Base-by-base conservation (phyloP, 192 early-diverging fungal genomes). In the Geranomyces variabilis region DNA sequence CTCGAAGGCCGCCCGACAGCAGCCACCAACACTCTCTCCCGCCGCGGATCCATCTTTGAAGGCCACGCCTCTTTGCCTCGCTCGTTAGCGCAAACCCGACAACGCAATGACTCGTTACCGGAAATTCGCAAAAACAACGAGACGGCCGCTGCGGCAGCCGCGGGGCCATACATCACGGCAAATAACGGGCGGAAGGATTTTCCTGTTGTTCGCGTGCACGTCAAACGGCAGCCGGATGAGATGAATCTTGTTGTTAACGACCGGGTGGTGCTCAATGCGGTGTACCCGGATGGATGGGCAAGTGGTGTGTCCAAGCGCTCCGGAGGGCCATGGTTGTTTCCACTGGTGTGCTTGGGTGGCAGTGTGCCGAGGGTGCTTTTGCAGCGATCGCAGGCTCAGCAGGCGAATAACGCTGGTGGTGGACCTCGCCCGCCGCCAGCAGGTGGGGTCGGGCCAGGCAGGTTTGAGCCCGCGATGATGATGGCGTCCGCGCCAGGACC, bases 311-410 rank as follows among this genome's bases (percentile, higher is more conserved):
- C 57, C 29, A 72, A 69, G 59, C 64, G 77, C 26, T 65, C 80
- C 9, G 80, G 80, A 30, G 80, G 80, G 9, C 80, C 80, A 9
- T 78, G 62, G 15, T 26, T 78, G 59, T 81, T 81, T 55, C 80
- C 80, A 9, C 15, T 81, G 14, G 70, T 74, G 15, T 81, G 79
- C 36, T 53, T 81, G 2, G 79, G 79, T 7, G 79, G 79, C 1
- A 66, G 69, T 58, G 79, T 81, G 4, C 79, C 75, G 14, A 36
- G 77, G 3, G 79, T 80, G 19, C 51, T 80, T 48, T 5, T 60
- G 17, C 22, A 60, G 22, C 58, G 58, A 7, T 19, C 17, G 58
- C 22, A 26, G 26, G 51, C 51, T 55, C 51, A 55, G 51, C 51
- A 28, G 10, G 36, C 36, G 5, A 41, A 41, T 41, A 10, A 3